Conservation (phyloP, 2,329 filamentous ascomycete genomes). For the Myriosclerotinia scirpicola region DNA sequence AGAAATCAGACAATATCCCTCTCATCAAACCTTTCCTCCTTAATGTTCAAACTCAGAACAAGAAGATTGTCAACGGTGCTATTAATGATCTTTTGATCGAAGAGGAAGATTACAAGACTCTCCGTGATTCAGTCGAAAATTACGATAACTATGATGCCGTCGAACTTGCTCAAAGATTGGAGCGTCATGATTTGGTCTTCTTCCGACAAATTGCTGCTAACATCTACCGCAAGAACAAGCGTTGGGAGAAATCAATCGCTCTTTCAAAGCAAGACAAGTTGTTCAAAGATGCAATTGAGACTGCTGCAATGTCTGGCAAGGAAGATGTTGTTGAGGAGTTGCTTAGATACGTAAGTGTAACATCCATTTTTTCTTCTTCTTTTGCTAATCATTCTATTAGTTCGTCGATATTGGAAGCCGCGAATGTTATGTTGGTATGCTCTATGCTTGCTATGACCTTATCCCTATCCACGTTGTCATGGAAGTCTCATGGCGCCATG, state of each 20-base stretch:
- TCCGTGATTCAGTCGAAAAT: conserved; percentile 95
- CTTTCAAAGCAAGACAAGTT: conserved; percentile 99
- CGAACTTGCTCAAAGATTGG: conserved; percentile 84
- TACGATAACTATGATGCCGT: conserved; percentile 99
- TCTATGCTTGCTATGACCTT: conserved; percentile 97
- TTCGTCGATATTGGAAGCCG: conserved; percentile 99
- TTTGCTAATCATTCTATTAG: conserved; percentile 50
- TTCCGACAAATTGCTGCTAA: conserved; percentile 98
- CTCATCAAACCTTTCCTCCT: conserved; percentile 98
- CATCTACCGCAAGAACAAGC: conserved; percentile 99
- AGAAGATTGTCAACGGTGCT: conserved; percentile 95
- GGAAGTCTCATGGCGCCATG: conserved; percentile 95
- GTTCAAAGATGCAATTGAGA: conserved; percentile 99
- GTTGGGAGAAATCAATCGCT: conserved; percentile 98
- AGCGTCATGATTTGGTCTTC: conserved; percentile 98
- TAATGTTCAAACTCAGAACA: conserved; percentile 95
- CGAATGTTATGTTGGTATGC: conserved; percentile 99
- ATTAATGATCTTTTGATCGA: conserved; percentile 98
- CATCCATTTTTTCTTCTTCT: conserved; percentile 20
- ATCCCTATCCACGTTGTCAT: conserved; percentile 90
- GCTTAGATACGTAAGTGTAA: conserved; percentile 83
- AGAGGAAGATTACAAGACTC: conserved; percentile 98
- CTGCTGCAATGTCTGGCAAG: conserved; percentile 88
- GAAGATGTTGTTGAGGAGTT: conserved; percentile 91
- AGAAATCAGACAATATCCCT: conserved; percentile 96